A percentile compares a stretch with the other conserved stretches of the same genome.
These are phyloP conservation scores for Aspergillus sp. DNA, from an alignment of 2,329 filamentous ascomycete genomes.

Conservation along the genomic window DNA sequence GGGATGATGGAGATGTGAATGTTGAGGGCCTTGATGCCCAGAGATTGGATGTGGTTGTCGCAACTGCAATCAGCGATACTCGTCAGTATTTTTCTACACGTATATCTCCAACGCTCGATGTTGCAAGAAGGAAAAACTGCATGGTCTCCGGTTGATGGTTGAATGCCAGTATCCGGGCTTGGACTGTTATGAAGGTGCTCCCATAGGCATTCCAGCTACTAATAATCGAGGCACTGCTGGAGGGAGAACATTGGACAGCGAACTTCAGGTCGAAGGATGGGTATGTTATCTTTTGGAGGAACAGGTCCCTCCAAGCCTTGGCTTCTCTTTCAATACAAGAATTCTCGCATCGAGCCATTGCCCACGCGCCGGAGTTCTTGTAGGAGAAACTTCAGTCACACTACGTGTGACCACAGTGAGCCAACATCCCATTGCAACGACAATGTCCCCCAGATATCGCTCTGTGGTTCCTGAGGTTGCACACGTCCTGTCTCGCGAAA, in stretches of 20 bases:
- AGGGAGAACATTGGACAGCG: neutral
- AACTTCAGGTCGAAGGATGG: neutral
- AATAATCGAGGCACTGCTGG: no score
- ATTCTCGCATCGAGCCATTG: neutral
- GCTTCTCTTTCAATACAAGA: neutral
- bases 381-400: slow-evolving; percentile 1
- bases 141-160: neutral
- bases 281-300: neutral
- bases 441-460: neutral
- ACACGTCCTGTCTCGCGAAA: slow-evolving; percentile 1
- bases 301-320: neutral
- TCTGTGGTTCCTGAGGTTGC: neutral
- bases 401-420: slow-evolving; percentile 4
- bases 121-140: neutral
- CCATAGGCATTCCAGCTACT: neutral
- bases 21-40: slow-evolving; percentile 31
- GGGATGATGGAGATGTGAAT: slow-evolving; percentile 31
- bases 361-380: neutral
- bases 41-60: slow-evolving; percentile 25
- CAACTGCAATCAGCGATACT: slow-evolving; percentile 22
- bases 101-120: neutral
- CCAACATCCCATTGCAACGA: neutral
- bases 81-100: slow-evolving; percentile 12
- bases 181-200: neutral
- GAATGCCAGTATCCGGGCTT: neutral